phyloP scores from a whole-genome alignment of 768 basidiomycete species.

The Hirschioporus abietinus region DNA sequence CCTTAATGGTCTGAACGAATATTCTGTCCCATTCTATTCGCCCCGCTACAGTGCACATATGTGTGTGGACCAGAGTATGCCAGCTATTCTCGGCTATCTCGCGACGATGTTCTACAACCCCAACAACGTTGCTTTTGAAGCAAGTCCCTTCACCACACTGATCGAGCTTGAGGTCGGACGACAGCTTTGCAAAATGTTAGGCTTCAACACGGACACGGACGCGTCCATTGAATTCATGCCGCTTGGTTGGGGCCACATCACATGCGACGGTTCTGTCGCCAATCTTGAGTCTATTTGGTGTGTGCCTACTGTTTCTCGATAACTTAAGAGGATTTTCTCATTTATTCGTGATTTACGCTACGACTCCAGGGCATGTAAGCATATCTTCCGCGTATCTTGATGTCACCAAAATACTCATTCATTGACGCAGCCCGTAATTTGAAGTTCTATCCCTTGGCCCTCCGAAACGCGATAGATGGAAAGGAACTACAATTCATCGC shows the following conservation, averaged over 20 bases:
- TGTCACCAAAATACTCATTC: neutral
- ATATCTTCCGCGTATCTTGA: neutral
- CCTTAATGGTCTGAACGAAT: slow-evolving; percentile 20
- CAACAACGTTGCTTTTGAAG: slow-evolving; percentile 40
- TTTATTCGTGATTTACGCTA: neutral
- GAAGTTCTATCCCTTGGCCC: slow-evolving; percentile 40
- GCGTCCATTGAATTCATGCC: slow-evolving; percentile 6
- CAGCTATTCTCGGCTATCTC: slow-evolving; percentile 21
- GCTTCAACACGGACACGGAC: slow-evolving; percentile 23
- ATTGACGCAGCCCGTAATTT: slow-evolving; percentile 35
- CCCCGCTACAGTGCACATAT: slow-evolving; percentile 38
- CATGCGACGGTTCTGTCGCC: slow-evolving; percentile 38
- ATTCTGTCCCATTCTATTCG: slow-evolving; percentile 34
- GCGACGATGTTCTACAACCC: slow-evolving; percentile 31
- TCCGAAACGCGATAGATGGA: slow-evolving; percentile 27
- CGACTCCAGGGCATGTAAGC: neutral
- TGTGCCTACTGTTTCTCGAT: neutral
- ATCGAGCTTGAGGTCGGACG: slow-evolving; percentile 35
- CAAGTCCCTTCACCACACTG: slow-evolving; percentile 33
- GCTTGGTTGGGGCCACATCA: slow-evolving; percentile 38
- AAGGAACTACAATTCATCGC: slow-evolving; percentile 26
- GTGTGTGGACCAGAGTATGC: slow-evolving; percentile 24
- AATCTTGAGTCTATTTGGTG: slow-evolving; percentile 44
- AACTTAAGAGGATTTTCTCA: neutral
- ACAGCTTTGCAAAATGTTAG: slow-evolving; percentile 36